phyloP scores from a whole-genome alignment of 2,329 filamentous ascomycete species.

The Beauveria medogensis region DNA sequence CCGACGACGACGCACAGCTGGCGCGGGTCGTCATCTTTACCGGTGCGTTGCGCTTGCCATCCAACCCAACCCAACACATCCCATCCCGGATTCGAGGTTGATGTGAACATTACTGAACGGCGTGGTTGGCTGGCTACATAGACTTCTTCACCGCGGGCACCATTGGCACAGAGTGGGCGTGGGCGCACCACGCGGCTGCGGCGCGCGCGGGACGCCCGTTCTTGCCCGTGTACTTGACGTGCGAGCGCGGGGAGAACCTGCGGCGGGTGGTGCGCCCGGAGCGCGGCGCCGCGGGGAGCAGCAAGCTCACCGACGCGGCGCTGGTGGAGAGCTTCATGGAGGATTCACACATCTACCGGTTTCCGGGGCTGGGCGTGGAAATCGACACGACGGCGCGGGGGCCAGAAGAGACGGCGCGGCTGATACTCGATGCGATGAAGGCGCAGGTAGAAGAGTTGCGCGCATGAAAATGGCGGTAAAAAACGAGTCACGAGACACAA shows the following conservation, averaged over 20 bases:
- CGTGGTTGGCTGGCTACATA: neutral
- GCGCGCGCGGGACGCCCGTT: conserved; percentile 17
- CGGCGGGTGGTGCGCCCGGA: conserved; percentile 12
- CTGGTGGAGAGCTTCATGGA: conserved; percentile 16
- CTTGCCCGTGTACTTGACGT: conserved; percentile 21
- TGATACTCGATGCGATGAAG: conserved; percentile 13
- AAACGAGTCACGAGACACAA: neutral
- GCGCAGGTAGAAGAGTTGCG: neutral
- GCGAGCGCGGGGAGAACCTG: conserved; percentile 20
- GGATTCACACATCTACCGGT: conserved; percentile 18
- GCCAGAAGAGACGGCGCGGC: conserved; percentile 14
- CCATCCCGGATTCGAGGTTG: neutral
- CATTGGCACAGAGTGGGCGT: conserved; percentile 5
- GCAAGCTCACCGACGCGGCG: conserved; percentile 18
- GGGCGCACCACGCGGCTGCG: conserved; percentile 18
- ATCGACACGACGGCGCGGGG: conserved; percentile 21
- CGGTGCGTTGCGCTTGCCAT: conserved; percentile 14
- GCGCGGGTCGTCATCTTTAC: conserved; percentile 18
- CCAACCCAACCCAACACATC: too few species aligned
- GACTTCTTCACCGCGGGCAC: conserved; percentile 11
- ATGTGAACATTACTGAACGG: neutral
- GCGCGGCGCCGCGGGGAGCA: conserved; percentile 8
- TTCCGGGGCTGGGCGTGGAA: conserved; percentile 15
- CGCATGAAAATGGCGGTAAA: neutral
- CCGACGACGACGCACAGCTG: conserved; percentile 15